Percentiles rank a stretch among this genome's conserved stretches.
Evolutionary conservation across 768 basidiomycete genomes (phyloP).

Genomic region (Tricholoma terreum): DNA sequence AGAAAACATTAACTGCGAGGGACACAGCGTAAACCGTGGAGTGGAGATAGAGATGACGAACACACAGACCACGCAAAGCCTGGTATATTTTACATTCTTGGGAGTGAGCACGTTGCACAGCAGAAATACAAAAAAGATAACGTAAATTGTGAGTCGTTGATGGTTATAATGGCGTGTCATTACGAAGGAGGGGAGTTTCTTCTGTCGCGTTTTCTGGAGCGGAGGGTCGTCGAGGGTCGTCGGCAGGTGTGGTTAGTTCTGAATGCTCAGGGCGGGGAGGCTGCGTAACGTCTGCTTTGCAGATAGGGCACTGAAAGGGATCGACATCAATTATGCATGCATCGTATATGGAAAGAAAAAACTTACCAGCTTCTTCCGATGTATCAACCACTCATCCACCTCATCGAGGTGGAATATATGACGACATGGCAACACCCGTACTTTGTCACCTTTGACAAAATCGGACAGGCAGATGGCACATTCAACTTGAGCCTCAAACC

Average conservation of each 20-base stretch:
- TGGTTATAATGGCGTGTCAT: constrained; percentile 7
- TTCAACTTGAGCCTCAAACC: constrained; percentile 81
- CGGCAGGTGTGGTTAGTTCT: constrained; percentile 7
- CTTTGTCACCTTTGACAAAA: constrained; percentile 84
- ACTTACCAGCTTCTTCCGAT: constrained; percentile 88
- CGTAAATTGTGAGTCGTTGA: neutral
- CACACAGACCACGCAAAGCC: neutral
- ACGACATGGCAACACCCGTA: constrained; percentile 89
- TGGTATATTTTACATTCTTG: constrained; percentile 17
- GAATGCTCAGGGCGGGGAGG: constrained; percentile 29
- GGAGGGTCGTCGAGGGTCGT: constrained; percentile 13
- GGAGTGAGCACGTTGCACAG: constrained; percentile 12
- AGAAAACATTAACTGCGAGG: neutral
- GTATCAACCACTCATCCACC: constrained; percentile 89
- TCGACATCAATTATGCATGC: neutral
- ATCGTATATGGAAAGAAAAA: constrained; percentile 4
- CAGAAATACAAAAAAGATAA: constrained; percentile 6
- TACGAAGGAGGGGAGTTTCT: constrained; percentile 37
- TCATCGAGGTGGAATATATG: constrained; percentile 95
- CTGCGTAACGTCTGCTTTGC: constrained; percentile 88
- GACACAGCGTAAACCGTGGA: neutral
- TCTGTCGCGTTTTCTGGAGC: constrained; percentile 29
- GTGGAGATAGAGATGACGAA: neutral
- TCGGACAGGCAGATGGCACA: constrained; percentile 92
- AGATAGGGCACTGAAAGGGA: constrained; percentile 74